Percentiles rank a stretch among this genome's conserved stretches.
Evolutionary conservation across 139 green algal genomes (phyloP).

Genomic region (Tetradesmus lagerheimii): DNA sequence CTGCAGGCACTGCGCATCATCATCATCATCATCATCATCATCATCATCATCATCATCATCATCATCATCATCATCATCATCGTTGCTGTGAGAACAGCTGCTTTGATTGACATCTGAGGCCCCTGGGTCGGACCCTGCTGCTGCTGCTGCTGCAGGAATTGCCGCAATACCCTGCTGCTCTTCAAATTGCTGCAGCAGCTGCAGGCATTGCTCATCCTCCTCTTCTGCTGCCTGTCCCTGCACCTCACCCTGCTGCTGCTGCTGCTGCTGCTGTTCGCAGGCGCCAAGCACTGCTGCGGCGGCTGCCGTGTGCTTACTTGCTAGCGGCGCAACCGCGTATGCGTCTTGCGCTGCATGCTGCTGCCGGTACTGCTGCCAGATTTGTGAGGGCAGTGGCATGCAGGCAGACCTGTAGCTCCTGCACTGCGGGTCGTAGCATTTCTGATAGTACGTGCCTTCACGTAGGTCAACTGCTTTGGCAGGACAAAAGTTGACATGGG

Average conservation of each 20-base stretch:
- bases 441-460: slow-evolving; percentile 32
- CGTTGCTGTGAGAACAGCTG: background rate
- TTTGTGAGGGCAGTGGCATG: slow-evolving; percentile 54
- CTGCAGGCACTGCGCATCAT: background rate
- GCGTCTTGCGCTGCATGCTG: background rate
- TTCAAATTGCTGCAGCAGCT: background rate
- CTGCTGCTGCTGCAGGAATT: background rate
- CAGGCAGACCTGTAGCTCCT: slow-evolving; percentile 56
- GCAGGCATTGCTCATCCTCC: background rate
- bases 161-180: background rate
- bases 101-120: too few species aligned
- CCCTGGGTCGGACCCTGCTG: too few species aligned
- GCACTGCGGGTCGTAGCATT: slow-evolving; percentile 73
- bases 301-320: background rate
- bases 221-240: background rate
- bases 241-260: background rate
- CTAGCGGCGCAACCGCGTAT: too few species aligned
- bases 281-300: background rate
- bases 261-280: background rate
- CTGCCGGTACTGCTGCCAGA: slow-evolving; percentile 26
- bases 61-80: background rate
- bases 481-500: too few species aligned
- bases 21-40: background rate
- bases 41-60: background rate
- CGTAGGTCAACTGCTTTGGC: slow-evolving; percentile 50